A percentile compares a stretch with the other conserved stretches of the same genome.
phyloP scores from a whole-genome alignment of 768 basidiomycete genomes.

The Artomyces pyxidatus region DNA sequence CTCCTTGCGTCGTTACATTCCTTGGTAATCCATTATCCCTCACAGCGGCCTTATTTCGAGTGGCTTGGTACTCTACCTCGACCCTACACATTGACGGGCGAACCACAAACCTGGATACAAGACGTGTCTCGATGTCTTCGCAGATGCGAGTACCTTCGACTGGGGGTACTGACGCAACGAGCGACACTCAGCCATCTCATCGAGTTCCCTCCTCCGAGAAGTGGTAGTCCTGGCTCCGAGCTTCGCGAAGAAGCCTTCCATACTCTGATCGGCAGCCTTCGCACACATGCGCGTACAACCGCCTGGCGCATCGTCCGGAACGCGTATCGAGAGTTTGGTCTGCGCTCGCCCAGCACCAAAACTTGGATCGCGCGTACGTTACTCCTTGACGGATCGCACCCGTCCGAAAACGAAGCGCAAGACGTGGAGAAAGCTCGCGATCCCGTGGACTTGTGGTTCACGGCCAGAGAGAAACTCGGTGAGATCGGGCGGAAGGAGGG shows the following conservation, averaged over 20 bases:
- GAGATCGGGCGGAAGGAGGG: conserved; percentile 11
- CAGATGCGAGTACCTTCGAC: conserved; percentile 3
- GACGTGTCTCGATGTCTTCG: conserved; percentile 42
- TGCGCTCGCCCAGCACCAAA: conserved; percentile 1
- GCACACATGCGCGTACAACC: conserved; percentile 6
- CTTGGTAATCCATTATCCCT: conserved; percentile 52
- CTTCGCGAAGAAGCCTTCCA: conserved; percentile 7
- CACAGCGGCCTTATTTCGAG: conserved; percentile 50
- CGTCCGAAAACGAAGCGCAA: neutral
- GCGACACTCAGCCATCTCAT: neutral
- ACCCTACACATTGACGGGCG: conserved; percentile 30
- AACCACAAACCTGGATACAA: conserved; percentile 41
- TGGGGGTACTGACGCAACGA: conserved; percentile 4
- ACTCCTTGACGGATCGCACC: neutral
- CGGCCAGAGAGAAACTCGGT: conserved; percentile 7
- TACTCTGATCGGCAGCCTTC: conserved; percentile 5
- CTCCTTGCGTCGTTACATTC: conserved; percentile 52
- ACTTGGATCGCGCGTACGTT: conserved; percentile 9
- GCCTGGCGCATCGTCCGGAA: conserved; percentile 10
- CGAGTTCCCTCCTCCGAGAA: neutral
- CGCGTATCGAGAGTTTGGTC: conserved; percentile 11
- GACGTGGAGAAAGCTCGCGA: neutral
- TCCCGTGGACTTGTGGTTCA: conserved; percentile 5
- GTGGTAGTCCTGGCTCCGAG: conserved; percentile 4
- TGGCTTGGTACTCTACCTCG: conserved; percentile 33